Base-by-base conservation (phyloP, 306 rosid species). In the Trichosanthes cucumerina region DNA sequence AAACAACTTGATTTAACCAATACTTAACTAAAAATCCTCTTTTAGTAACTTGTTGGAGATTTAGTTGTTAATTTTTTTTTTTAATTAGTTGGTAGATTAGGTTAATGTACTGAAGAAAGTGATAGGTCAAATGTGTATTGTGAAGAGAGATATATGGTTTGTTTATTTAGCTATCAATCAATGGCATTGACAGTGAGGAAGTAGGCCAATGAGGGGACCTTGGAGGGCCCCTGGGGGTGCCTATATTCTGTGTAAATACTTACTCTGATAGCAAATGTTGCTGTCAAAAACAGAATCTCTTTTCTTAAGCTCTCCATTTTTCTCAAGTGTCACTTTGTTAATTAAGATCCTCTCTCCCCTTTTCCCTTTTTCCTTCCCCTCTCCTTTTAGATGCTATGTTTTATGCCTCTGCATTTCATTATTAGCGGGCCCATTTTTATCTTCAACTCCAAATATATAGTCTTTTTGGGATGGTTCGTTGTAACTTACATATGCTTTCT, bases 291-390 rank as follows among this genome's bases (percentile, higher is more conserved):
- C 33, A n/a, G 76, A 70, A 43, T 43, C 76, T 44, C 13, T 43
- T 65, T 70, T n/a, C 34, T 69, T 34, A 63, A 31, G 13, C 71
- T 64, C 71, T 33, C 24, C 24, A 64, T 64, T 7, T 64, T 28
- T 28, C 71, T 64, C 23, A 64, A 64, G 44, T 64, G 71, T 64
- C 71, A 64, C 71, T 64, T 31, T 64, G 71, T 41, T 21, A 6
- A 7, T 41, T 21, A 6, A 7, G 21, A 12, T 19, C 52, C 47
- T 23, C 12, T 19, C 50, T 23, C 62, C 10, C 54, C 38, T 4
- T 71, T 3, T 34, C 47, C 72, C 78, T 72, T 77, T 78, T 78
- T 66, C 68, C 38, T 59, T 72, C 80, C 79, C 59, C 80, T 13
- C 63, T 31, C 46, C 46, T 36, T 64, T 33, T 64, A 64, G 44